Percentiles rank a stretch among this genome's conserved stretches.
phyloP scores from a whole-genome alignment of 78 protist genomes.

The Protostelium mycophagum region DNA sequence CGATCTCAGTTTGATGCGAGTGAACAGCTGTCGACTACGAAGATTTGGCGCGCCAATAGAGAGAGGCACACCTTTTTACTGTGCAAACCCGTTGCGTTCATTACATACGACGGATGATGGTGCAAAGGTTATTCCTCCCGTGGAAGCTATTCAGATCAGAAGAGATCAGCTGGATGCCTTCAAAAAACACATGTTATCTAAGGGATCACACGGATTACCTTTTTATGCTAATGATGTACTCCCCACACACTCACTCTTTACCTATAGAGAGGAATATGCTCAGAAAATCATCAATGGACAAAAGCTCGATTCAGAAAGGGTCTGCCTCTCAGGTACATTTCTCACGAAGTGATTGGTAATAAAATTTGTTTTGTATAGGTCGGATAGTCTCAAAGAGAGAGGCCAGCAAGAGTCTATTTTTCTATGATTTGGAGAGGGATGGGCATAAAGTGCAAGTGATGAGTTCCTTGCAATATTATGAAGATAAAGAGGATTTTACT shows the following conservation, averaged over 20 bases:
- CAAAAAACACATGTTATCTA: too few relatives aligned
- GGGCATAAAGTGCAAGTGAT: constrained; percentile 86
- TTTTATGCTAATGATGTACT: not conserved
- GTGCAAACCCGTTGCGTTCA: too few relatives aligned
- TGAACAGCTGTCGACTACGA: too few relatives aligned
- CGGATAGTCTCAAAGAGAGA: constrained; percentile 47
- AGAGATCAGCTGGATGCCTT: too few relatives aligned
- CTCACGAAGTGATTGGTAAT: constrained; percentile 26
- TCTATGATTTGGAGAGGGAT: constrained; percentile 76
- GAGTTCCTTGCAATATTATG: constrained; percentile 36
- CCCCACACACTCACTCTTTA: not conserved
- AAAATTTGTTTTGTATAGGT: constrained; percentile 40
- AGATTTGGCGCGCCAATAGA: too few relatives aligned
- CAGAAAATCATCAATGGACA: constrained; percentile 1
- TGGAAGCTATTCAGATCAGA: too few relatives aligned
- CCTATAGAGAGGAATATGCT: constrained; percentile 13
- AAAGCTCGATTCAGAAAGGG: not conserved
- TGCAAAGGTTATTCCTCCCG: too few relatives aligned
- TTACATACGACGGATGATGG: too few relatives aligned
- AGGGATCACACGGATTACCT: too few relatives aligned
- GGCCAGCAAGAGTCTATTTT: constrained; percentile 63
- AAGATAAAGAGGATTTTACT: not conserved
- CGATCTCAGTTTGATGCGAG: too few relatives aligned
- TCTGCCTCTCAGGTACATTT: constrained; percentile 59
- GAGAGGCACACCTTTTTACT: too few relatives aligned